Conservation (phyloP, 495 filamentous ascomycete genomes). For the Neurospora sp. region DNA sequence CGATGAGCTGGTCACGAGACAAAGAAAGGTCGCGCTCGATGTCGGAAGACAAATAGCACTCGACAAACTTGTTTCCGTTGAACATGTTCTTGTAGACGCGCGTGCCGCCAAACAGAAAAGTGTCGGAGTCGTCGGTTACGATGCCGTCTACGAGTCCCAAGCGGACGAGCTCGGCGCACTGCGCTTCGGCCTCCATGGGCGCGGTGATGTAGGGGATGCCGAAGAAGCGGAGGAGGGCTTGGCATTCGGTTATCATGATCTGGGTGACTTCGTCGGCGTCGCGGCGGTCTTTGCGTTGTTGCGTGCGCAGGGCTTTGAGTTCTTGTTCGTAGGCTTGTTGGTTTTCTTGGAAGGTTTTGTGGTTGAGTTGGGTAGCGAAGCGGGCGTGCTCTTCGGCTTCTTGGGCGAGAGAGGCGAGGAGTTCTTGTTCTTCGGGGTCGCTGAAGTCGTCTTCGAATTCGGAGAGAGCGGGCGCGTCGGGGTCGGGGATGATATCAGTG, state of each 20-base stretch:
- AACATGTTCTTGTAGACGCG: conserved; percentile 99
- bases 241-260: conserved; percentile 90
- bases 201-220: conserved; percentile 94
- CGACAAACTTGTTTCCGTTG: conserved; percentile 91
- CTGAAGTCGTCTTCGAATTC: conserved; percentile 46
- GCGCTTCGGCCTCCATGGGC: conserved; percentile 97
- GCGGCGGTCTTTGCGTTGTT: conserved; percentile 90
- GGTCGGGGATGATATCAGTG: conserved; percentile 10
- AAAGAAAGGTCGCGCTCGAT: conserved; percentile 84
- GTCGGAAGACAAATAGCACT: conserved; percentile 85
- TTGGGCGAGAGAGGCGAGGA: conserved; percentile 71
- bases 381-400: conserved; percentile 89
- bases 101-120: conserved; percentile 94
- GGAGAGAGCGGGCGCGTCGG: conserved; percentile 18
- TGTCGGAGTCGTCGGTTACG: conserved; percentile 95
- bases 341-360: conserved; percentile 49
- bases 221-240: conserved; percentile 80
- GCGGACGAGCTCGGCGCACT: conserved; percentile 83
- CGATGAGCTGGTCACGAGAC: conserved; percentile 70
- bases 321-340: conserved; percentile 75
- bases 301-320: conserved; percentile 72
- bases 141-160: conserved; percentile 90
- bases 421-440: conserved; percentile 85
- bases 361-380: conserved; percentile 76
- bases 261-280: conserved; percentile 94